Base-by-base conservation (phyloP, 2,329 filamentous ascomycete genomes). In the Fusarium nygamai region DNA sequence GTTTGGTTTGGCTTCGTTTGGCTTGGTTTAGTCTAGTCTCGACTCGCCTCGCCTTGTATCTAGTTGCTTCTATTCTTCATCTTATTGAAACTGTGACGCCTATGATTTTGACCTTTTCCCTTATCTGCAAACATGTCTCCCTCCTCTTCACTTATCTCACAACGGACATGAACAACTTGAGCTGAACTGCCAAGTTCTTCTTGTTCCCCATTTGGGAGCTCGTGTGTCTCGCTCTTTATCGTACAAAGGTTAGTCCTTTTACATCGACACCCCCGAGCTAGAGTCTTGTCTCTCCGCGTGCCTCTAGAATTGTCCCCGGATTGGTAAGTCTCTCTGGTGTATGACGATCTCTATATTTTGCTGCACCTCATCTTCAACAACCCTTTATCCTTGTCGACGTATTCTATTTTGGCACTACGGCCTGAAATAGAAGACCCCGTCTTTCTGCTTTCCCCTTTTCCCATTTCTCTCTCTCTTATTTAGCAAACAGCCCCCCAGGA, bases 311-410 rank as follows among this genome's bases (percentile, higher is more conserved):
- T 51, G 61, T 69, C 69, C 69, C 74, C 67, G 76, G 72, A 78
- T 76, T 76, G 76, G 76, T 76, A 74, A 75, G 74, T 74, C 53
- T 50, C 51, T 62, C 66, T 69, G 41, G 63, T 78, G 76, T 78
- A 78, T 78, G 76, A 78, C 76, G 76, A 76, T 74, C 76, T 72
- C 67, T 75, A 67, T 68, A 66, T 70, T 70, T 74, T 67, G 53
- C 65, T 51, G 56, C 62, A 61, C 38, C 61, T 67, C 67, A 64
- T 70, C 64, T 68, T 68, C 58, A 67, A 48, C 61, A 73, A 24
- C 44, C 39, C 53, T 29, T 36, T 34, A 43, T 36, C 53, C 46
- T 66, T 38, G 48, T 48, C 24, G 39, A 53, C n/a, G 29, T 68
- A 43, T 51, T 36, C 47, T 36, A n/a, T 51, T 50, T 50, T 16